Percentiles rank a stretch among this genome's conserved stretches.
Evolutionary conservation across 495 filamentous ascomycete species (phyloP).

Genomic region (Platismatia glauca): DNA sequence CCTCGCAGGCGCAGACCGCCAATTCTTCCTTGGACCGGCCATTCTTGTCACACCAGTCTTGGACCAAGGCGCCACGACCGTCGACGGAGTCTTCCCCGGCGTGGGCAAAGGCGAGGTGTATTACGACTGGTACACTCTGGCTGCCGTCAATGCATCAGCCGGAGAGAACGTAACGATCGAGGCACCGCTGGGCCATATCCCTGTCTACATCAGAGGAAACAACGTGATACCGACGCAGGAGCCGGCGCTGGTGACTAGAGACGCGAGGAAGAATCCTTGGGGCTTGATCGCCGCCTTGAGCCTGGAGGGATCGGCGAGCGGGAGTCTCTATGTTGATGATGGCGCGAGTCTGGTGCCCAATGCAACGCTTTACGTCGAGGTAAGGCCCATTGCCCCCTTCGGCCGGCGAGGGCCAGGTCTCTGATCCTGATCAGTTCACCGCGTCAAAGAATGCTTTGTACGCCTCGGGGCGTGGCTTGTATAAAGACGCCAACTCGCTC

Average conservation of each 20-base stretch:
- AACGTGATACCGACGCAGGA: slow-evolving; percentile 62
- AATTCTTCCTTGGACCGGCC: slow-evolving; percentile 68
- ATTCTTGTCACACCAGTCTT: slow-evolving; percentile 69
- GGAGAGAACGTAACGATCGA: slow-evolving; percentile 63
- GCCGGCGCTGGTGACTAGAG: slow-evolving; percentile 58
- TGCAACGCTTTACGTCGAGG: slow-evolving; percentile 47
- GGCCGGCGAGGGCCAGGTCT: neutral
- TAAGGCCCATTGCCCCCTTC: slow-evolving; percentile 26
- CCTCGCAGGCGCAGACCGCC: slow-evolving; percentile 56
- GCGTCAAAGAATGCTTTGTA: slow-evolving; percentile 39
- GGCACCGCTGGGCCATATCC: slow-evolving; percentile 72
- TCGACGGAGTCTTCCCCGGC: slow-evolving; percentile 74
- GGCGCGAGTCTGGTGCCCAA: slow-evolving; percentile 60
- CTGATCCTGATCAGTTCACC: slow-evolving; percentile 36
- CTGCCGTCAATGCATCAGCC: slow-evolving; percentile 41
- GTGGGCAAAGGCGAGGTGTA: slow-evolving; percentile 53
- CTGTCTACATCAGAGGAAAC: slow-evolving; percentile 65
- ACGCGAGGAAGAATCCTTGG: slow-evolving; percentile 60
- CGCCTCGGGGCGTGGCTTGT: slow-evolving; percentile 43
- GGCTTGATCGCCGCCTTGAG: slow-evolving; percentile 56
- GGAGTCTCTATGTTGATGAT: slow-evolving; percentile 73
- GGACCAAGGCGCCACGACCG: slow-evolving; percentile 51
- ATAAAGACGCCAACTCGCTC: slow-evolving; percentile 51
- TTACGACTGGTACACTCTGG: slow-evolving; percentile 77
- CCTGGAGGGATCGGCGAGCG: slow-evolving; percentile 47